Base-by-base conservation (phyloP, 2,329 filamentous ascomycete species). In the Cladophialophora exuberans region DNA sequence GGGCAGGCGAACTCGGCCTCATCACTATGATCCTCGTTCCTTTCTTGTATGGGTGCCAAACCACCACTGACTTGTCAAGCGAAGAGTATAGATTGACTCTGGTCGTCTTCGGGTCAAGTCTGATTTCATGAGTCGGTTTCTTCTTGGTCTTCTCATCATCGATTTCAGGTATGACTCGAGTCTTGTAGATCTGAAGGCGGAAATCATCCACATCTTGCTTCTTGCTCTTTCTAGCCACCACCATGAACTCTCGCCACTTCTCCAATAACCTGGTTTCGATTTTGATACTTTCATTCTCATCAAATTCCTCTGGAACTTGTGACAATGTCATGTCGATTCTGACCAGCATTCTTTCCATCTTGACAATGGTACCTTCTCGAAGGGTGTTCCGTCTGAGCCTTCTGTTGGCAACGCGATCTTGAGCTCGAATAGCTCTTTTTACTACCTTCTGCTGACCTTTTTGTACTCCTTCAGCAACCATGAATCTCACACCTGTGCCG, bases 301-400 rank as follows among this genome's bases (percentile, higher is more conserved):
- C 80, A 60, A 83, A 87, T 54, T 86, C 82, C 5, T 80, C 76
- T 1, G 82, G 79, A 6, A 85, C 70, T n/a, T 71, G 73, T 59
- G 79, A 76, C 35, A 74, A 64, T 5, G 74, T 78, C 35, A 75
- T 74, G 62, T 86, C 85, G 20, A 86, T 77, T 18, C 83, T 77
- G 17, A 87, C 80, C 18, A 88, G 77, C 85, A 88, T 88, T 56
- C 80, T 83, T 65, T 87, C 84, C 69, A 85, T 84, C 68, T 86
- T 86, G 54, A 87, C 73, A 47, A 87, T 82, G 57, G 85, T 79
- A 4, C 85, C 85, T 61, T 84, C 79, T 48, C 75, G 71, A 20
- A 75, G 65, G 20, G 77, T 70, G 25, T 66, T 68, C 46, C 72
- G 67, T 43, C 65, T 68, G 6, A 70, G 66, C 36, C 68, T 64